phyloP scores from a whole-genome alignment of 164 flowering plant species.

The Berberis vulgaris region DNA sequence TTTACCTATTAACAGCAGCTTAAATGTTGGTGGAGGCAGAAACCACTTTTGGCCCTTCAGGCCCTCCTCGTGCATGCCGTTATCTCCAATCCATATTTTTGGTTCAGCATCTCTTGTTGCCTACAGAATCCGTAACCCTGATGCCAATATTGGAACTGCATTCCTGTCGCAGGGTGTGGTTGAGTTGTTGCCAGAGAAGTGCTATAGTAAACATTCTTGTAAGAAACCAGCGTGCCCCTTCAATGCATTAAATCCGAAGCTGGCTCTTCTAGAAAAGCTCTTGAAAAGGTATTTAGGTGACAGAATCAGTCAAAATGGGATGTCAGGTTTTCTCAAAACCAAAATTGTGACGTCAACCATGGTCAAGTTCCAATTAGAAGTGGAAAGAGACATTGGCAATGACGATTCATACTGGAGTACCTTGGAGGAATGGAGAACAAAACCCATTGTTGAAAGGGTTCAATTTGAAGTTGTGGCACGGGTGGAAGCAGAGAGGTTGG shows the following conservation, averaged over 20 bases:
- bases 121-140: conserved; percentile 33
- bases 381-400: conserved; percentile 36
- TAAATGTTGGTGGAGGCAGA: conserved; percentile 7
- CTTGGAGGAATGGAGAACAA: conserved; percentile 63
- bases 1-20: conserved; percentile 18
- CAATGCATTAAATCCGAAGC: conserved; percentile 23
- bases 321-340: conserved; percentile 26
- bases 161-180: conserved; percentile 27
- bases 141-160: conserved; percentile 24
- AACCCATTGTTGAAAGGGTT: conserved; percentile 38
- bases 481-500: conserved; percentile 41
- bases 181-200: conserved; percentile 51
- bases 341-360: conserved; percentile 33
- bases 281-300: conserved; percentile 27
- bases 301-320: conserved; percentile 16
- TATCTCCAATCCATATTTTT: conserved; percentile 35
- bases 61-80: conserved; percentile 30
- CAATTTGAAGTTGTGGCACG: conserved; percentile 54
- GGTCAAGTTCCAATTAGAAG: conserved; percentile 45
- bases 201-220: conserved; percentile 26
- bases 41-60: conserved; percentile 21
- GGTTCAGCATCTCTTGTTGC: conserved; percentile 59
- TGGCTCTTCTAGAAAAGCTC: conserved; percentile 35
- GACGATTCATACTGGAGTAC: conserved; percentile 19
- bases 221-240: conserved; percentile 23